Conservation (phyloP, 129 eudicot genomes). For the Calendula officinalis region DNA sequence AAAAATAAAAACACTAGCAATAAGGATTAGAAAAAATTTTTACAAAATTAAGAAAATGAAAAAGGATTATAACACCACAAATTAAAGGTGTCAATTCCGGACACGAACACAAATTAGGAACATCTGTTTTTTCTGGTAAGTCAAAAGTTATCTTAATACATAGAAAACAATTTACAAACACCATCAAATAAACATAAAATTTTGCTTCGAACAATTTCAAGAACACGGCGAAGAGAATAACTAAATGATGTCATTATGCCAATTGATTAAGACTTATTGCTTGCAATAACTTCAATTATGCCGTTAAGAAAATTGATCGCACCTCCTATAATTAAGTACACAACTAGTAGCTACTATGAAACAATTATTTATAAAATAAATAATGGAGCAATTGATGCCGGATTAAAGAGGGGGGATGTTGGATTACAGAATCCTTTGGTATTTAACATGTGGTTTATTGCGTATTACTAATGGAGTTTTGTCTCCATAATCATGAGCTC, state of each 20-base stretch:
- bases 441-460: neutral
- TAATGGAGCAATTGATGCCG: slow-evolving; percentile 1
- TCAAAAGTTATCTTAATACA: no score
- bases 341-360: slow-evolving; percentile 13
- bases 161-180: no score
- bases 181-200: no score
- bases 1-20: no score
- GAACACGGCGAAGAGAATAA: neutral
- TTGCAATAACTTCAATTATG: slow-evolving; percentile 10
- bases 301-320: slow-evolving; percentile 8
- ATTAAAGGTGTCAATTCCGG: no score
- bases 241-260: neutral
- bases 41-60: no score
- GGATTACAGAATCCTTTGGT: neutral
- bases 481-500: no score
- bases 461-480: neutral
- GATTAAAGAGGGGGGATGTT: slow-evolving; percentile 7
- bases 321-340: slow-evolving; percentile 5
- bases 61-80: no score
- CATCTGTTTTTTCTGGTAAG: no score
- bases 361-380: slow-evolving; percentile 1
- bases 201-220: no score
- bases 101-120: no score
- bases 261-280: slow-evolving; percentile 14
- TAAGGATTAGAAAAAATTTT: no score